These are phyloP conservation scores for Hygrophoropsis aurantiaca DNA, from an alignment of 768 basidiomycete species.

Conservation along the genomic window DNA sequence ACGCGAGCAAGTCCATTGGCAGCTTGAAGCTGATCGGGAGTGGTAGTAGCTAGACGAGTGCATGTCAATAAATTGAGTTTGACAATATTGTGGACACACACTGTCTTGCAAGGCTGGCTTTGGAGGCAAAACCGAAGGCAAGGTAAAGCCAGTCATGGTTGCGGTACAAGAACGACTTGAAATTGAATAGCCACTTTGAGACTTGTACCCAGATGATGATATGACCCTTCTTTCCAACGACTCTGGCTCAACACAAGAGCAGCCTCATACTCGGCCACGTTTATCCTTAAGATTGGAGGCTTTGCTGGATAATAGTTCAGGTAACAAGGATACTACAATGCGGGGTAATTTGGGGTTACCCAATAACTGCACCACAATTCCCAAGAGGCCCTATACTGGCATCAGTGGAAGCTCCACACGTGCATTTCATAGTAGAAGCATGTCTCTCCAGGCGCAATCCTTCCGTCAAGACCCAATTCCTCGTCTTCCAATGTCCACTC, in stretches of 20 bases:
- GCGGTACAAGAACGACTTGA: too few species aligned
- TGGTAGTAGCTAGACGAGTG: conserved; percentile 44
- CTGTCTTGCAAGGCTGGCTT: conserved; percentile 31
- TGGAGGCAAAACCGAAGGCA: conserved; percentile 34
- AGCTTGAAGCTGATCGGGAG: conserved; percentile 50
- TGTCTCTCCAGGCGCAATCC: conserved; percentile 1
- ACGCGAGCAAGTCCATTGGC: conserved; percentile 60
- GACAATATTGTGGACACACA: conserved; percentile 8
- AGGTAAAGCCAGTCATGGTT: conserved; percentile 22
- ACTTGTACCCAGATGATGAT: too few species aligned
- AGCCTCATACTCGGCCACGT: too few species aligned
- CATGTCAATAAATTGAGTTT: neutral
- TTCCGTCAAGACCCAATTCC: conserved; percentile 1
- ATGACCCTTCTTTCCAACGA: too few species aligned
- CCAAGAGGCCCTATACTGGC: too few species aligned
- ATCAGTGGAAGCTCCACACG: conserved; percentile 3
- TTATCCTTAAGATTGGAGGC: too few species aligned
- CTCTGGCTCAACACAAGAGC: too few species aligned
- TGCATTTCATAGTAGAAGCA: conserved; percentile 1
- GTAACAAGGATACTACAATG: too few species aligned
- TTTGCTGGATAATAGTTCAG: too few species aligned
- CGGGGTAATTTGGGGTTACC: too few species aligned
- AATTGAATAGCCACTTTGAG: too few species aligned
- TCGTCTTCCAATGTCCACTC: neutral
- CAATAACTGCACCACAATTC: too few species aligned